Percentiles rank a stretch among this genome's conserved stretches.
Evolutionary conservation across 371 early-diverging fungal species (phyloP).

Genomic region (Mucor saturninus): DNA sequence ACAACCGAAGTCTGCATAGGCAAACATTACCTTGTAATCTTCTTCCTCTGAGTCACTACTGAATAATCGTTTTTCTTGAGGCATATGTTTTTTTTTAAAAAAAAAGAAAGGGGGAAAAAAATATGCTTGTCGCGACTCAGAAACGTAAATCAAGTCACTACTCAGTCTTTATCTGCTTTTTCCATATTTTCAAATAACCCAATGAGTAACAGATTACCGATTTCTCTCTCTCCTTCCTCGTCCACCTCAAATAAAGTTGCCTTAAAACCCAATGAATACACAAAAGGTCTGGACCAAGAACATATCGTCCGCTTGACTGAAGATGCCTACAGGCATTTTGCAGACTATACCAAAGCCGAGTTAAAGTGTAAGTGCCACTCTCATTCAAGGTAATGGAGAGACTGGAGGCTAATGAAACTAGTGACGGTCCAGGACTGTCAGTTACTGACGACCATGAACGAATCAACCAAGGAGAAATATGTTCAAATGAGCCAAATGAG

Average conservation of each 20-base stretch:
- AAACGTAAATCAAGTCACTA: not conserved
- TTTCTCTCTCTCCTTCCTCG: not conserved
- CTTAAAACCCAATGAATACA: constrained; percentile 45
- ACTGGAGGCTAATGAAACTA: constrained; percentile 9
- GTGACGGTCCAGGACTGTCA: constrained; percentile 66
- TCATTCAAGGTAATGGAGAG: too few species aligned
- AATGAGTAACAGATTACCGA: constrained; percentile 3
- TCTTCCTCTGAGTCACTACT: constrained; percentile 11
- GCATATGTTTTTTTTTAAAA: not conserved
- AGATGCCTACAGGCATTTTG: constrained; percentile 60
- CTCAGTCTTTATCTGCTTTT: constrained; percentile 1
- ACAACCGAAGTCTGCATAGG: too few species aligned
- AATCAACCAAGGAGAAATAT: constrained; percentile 61
- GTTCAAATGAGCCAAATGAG: constrained; percentile 63
- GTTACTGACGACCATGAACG: constrained; percentile 65
- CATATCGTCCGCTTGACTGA: constrained; percentile 60
- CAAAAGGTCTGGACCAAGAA: constrained; percentile 47
- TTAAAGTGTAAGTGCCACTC: constrained; percentile 45
- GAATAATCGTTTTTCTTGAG: not conserved
- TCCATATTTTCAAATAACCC: not conserved
- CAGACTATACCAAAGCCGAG: constrained; percentile 62
- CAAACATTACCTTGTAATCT: constrained; percentile 19
- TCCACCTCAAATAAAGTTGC: constrained; percentile 4
- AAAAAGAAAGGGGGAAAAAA: not conserved
- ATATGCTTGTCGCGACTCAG: not conserved